A percentile compares a stretch with the other conserved stretches of the same genome.
phyloP scores from a whole-genome alignment of 2,329 filamentous ascomycete species.

The Elsinoe perseae region DNA sequence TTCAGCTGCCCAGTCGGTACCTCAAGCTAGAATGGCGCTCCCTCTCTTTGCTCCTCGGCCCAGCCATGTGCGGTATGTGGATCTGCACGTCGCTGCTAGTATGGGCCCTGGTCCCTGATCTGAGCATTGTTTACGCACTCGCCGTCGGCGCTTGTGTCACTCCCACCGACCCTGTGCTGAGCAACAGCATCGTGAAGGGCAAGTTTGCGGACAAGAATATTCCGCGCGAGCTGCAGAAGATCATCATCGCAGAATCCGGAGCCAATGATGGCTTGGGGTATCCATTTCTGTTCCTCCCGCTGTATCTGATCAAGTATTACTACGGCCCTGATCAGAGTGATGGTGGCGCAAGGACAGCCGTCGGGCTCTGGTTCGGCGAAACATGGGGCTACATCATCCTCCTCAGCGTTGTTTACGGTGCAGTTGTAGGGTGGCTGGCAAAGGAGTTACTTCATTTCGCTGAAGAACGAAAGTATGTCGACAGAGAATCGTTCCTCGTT shows the following conservation, averaged over 20 bases:
- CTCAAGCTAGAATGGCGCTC: conserved; percentile 70
- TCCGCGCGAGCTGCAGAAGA: conserved; percentile 69
- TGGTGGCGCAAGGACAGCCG: conserved; percentile 58
- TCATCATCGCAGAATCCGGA: conserved; percentile 60
- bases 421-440: conserved; percentile 68
- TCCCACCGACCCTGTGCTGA: conserved; percentile 80
- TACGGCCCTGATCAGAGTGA: conserved; percentile 48
- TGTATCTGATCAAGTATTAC: conserved; percentile 74
- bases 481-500: conserved; percentile 78
- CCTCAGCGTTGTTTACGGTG: conserved; percentile 70
- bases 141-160: conserved; percentile 81
- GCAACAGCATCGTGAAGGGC: conserved; percentile 85
- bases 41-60: conserved; percentile 66
- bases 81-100: conserved; percentile 68
- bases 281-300: conserved; percentile 75
- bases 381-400: conserved; percentile 79
- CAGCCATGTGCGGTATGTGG: conserved; percentile 85
- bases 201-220: conserved; percentile 90
- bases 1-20: conserved; percentile 80
- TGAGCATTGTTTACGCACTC: conserved; percentile 69
- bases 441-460: conserved; percentile 79
- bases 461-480: conserved; percentile 71
- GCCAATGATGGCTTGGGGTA: conserved; percentile 87
- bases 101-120: conserved; percentile 64
- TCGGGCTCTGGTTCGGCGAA: conserved; percentile 76